Percentiles rank a stretch among this genome's conserved stretches.
Evolutionary conservation across 768 basidiomycete species (phyloP).

Genomic region (Mycena floridula): DNA sequence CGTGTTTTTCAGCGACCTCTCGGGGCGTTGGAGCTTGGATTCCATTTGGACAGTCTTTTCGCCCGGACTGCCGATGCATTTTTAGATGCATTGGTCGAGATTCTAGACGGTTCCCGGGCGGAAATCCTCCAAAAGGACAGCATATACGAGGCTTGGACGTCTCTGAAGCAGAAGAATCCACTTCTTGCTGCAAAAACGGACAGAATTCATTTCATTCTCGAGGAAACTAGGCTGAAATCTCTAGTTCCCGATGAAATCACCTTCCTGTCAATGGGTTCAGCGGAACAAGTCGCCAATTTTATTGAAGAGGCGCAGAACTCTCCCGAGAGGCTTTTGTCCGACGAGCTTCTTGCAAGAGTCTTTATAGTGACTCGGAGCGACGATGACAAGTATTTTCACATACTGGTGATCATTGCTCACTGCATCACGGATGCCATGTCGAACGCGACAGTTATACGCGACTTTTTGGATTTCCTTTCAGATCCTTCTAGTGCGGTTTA

Average conservation of each 20-base stretch:
- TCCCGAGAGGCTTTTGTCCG: conserved; percentile 31
- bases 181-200: conserved; percentile 39
- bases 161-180: conserved; percentile 43
- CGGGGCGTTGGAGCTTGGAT: conserved; percentile 31
- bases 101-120: neutral
- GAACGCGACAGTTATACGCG: conserved; percentile 32
- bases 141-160: conserved; percentile 36
- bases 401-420: conserved; percentile 41
- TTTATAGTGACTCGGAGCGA: conserved; percentile 35
- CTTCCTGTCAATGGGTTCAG: conserved; percentile 24
- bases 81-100: neutral
- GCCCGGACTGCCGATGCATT: conserved; percentile 37
- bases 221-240: conserved; percentile 26
- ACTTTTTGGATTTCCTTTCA: conserved; percentile 38
- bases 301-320: conserved; percentile 25
- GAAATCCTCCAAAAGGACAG: conserved; percentile 21
- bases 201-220: conserved; percentile 34
- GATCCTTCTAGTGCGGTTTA: conserved; percentile 1
- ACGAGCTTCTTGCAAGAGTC: conserved; percentile 34
- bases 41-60: conserved; percentile 36
- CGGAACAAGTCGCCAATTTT: conserved; percentile 25
- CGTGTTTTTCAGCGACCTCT: conserved; percentile 27
- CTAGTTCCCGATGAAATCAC: conserved; percentile 32
- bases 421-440: conserved; percentile 44
- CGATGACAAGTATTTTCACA: conserved; percentile 27